phyloP scores from a whole-genome alignment of 2,329 filamentous ascomycete species.

The Colletotrichum zoysiae region DNA sequence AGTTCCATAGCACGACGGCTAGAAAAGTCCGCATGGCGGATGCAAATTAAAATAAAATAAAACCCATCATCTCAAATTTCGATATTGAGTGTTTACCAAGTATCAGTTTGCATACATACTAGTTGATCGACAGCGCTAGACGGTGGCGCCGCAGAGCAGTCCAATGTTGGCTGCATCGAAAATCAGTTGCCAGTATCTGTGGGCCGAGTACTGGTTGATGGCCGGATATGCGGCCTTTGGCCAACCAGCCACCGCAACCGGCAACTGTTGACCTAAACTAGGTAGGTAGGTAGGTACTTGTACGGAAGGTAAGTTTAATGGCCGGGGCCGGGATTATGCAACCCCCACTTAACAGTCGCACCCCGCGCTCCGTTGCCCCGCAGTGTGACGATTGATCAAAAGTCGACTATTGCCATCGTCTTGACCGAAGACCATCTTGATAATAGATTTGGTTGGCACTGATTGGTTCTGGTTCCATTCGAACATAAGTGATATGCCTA shows the following conservation, averaged over 20 bases:
- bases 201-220: background rate
- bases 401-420: background rate
- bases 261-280: background rate
- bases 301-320: background rate
- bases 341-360: conserved; percentile 6
- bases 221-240: background rate
- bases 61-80: background rate
- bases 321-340: background rate
- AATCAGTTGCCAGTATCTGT: conserved; percentile 7
- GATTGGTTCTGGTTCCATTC: background rate
- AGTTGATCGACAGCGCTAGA: background rate
- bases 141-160: background rate
- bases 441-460: background rate
- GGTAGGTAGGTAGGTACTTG: no score
- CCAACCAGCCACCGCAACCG: background rate
- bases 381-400: conserved; percentile 9
- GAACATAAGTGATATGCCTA: conserved; percentile 14
- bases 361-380: conserved; percentile 8
- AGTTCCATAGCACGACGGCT: conserved; percentile 22
- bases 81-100: background rate
- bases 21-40: conserved; percentile 29
- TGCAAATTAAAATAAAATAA: conserved; percentile 18
- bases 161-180: conserved; percentile 6
- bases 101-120: background rate
- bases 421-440: background rate